Evolutionary conservation across 192 early-diverging fungal genomes (phyloP).

Genomic region (Entrophospora sp.): DNA sequence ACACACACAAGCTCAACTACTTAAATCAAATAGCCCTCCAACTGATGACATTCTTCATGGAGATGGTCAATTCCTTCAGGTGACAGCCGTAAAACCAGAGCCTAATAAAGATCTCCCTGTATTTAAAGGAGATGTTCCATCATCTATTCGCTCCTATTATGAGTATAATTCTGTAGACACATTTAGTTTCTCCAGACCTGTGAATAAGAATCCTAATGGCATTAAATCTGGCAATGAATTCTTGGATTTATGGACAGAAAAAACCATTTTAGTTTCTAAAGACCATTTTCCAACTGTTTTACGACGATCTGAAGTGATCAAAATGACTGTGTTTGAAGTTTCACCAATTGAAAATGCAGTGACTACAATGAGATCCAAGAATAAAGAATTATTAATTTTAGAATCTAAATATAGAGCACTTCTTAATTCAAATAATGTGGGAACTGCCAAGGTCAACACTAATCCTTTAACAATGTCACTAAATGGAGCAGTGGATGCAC

Average conservation of each 20-base stretch:
- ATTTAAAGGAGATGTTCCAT: no score
- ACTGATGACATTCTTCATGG: no score
- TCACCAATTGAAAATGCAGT: no score
- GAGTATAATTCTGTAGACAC: no score
- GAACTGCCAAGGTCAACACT: no score
- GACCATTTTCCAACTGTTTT: no score
- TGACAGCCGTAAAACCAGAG: conserved; percentile 58
- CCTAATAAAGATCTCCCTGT: conserved; percentile 34
- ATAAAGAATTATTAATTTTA: no score
- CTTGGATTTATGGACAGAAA: no score
- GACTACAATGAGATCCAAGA: no score
- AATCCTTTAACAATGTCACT: conserved; percentile 67
- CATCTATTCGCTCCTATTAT: no score
- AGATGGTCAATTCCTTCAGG: conserved; percentile 52
- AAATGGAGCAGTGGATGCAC: conserved; percentile 75
- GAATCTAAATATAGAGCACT: conserved; percentile 39
- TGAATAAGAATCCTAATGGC: conserved; percentile 27
- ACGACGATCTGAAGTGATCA: conserved; percentile 49
- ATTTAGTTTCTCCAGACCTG: conserved; percentile 52
- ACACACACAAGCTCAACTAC: conserved; percentile 49
- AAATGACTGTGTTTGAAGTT: conserved; percentile 32
- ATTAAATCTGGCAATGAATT: conserved; percentile 47
- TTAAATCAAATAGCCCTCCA: no score
- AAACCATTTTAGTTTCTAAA: no score
- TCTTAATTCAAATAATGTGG: conserved; percentile 10